These are phyloP conservation scores for Sphaerulina musiva DNA, from an alignment of 2,329 filamentous ascomycete genomes.

Conservation along the genomic window DNA sequence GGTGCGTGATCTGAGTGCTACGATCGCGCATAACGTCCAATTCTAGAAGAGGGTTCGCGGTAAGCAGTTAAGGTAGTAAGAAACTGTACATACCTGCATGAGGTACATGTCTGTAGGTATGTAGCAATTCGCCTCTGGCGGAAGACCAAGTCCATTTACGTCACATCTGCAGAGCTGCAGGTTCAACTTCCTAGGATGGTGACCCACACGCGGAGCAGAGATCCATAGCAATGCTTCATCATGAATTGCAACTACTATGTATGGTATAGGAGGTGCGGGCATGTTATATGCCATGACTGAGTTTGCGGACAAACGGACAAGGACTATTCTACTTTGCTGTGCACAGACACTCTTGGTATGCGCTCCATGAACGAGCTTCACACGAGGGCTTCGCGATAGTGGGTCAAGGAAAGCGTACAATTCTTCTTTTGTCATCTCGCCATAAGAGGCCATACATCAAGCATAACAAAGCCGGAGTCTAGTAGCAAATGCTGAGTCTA, in stretches of 20 bases:
- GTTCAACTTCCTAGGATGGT: not conserved
- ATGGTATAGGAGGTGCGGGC: not conserved
- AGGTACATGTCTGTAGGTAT: no score
- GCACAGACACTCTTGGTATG: no score
- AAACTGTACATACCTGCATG: not conserved
- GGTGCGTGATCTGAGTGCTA: not conserved
- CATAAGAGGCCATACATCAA: constrained; percentile 21
- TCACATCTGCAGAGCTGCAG: constrained; percentile 6
- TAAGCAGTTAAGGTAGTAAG: not conserved
- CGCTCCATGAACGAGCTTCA: not conserved
- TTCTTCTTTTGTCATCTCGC: constrained; percentile 26
- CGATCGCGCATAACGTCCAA: not conserved
- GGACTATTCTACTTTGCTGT: not conserved
- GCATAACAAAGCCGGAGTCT: constrained; percentile 23
- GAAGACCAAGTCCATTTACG: constrained; percentile 2
- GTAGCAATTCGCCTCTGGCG: not conserved
- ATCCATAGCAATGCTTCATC: not conserved
- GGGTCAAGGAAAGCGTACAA: constrained; percentile 15
- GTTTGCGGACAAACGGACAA: not conserved
- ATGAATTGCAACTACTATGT: not conserved
- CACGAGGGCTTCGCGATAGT: not conserved
- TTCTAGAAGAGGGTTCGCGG: not conserved
- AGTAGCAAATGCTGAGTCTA: constrained; percentile 25
- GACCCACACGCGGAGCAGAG: not conserved
- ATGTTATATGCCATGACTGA: not conserved